Base-by-base conservation (phyloP, 2,329 filamentous ascomycete species). In the Stenocarpella maydis region DNA sequence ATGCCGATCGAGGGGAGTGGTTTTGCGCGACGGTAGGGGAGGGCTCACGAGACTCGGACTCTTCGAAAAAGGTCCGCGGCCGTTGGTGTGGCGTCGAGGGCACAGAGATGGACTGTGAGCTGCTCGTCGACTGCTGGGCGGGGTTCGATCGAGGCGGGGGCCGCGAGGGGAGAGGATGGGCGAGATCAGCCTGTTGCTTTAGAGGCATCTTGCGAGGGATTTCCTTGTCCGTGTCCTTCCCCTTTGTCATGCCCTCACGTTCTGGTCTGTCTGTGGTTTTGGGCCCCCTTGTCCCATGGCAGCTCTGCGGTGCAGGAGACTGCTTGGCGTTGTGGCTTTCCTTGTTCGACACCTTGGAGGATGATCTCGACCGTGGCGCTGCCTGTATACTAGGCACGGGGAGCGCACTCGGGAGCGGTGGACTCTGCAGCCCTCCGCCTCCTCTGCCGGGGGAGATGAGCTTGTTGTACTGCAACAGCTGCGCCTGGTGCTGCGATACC, bases 31-130 rank as follows among this genome's bases (percentile, higher is more conserved):
- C 89, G 74, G 88, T 92, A 45, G 95, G 95, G 19, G 95, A 98
- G 12, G 94, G 95, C 71, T 89, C 87, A 72, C 87, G 88, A 58
- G 94, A 96, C 41, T 65, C 89, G 21, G 65, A 67, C 77, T 90
- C 89, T 75, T 92, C 92, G 2, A 92, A 92, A 76, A 96, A 92
- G 75, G 95, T 91, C 70, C 94, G 90, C 73, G 94, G 89, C 80
- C 93, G 92, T 79, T 98, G 95, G 77, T 95, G 93, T 10, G 95
- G 96, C 3, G 95, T 98, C 1, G 95, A 97, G 1, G 95, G 95
- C 60, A 98, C 93, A 10, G 95, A 98, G 78, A 87, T 97, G 28
- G 95, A 97, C 77, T 97, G 86, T 17, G 79, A 78, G 34, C 75
- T 76, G 61, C 78, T 76, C 31, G 73, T 74, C 43, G 76, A 76